Evolutionary conservation across 441 rosid genomes (phyloP), one percentile per base, ranked within the genome.

Genomic region (Bruguiera hainesii): DNA sequence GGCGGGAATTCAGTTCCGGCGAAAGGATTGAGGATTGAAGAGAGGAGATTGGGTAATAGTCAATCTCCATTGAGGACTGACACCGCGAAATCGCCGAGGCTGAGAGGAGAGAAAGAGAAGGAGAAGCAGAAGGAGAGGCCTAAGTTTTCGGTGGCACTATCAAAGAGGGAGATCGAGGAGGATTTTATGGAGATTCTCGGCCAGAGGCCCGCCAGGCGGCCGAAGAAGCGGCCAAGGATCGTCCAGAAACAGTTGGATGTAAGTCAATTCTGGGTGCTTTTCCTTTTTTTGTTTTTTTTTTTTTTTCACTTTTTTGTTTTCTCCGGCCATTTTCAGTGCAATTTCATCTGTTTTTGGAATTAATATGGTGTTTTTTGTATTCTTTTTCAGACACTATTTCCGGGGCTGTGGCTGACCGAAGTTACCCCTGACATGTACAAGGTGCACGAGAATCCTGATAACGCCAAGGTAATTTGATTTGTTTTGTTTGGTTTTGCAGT

Each of bases 161-260:
- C 85, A 59, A 87, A 71, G 89, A 87, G 85, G 60, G 95, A 91
- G 80, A 82, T 89, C 72, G 93, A 91, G 48, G 88, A 82, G 25
- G 97, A 90, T 78, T 90, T 86, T 76, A 74, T 82, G 76, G 69
- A 30, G 73, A 57, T 85, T 61, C 4, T 78, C 1, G 83, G 91
- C 33, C 87, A 71, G 26, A 71, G 85, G 69, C 91, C 94, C 35
- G 71, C 80, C 7, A 79, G 96, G 48, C 74, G 92, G 65, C 91
- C 91, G 9, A 93, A 89, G 79, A 93, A 85, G 68, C 81, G 94
- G 55, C 71, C 89, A 6, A 82, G 87, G 31, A 30, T 68, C 10
- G 85, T 90, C 62, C 97, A 85, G 80, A 89, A 58, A 63, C 81
- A 82, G 63, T 46, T 90, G 73, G 93, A 90, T 80, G 98, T 90